Evolutionary conservation across 495 filamentous ascomycete species (phyloP).

Genomic region (Haplographium delicatum): DNA sequence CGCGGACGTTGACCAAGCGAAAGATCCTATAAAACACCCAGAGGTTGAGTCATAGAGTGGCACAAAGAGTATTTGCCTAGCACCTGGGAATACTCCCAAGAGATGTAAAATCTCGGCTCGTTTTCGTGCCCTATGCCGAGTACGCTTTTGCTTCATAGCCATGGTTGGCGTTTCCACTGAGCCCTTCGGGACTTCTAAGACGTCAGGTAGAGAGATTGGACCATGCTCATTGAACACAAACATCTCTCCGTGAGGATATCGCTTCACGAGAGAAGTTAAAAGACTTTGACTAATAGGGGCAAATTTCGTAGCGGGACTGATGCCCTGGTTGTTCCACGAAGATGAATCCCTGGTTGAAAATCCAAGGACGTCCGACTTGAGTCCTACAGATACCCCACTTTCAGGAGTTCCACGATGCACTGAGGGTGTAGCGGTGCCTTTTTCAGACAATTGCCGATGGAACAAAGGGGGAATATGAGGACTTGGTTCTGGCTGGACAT

Average conservation of each 20-base stretch:
- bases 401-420: background rate
- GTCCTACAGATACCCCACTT: background rate
- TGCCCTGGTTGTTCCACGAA: constrained; percentile 9
- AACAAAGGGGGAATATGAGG: background rate
- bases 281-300: constrained; percentile 16
- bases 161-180: constrained; percentile 14
- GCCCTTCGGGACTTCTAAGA: background rate
- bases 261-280: constrained; percentile 26
- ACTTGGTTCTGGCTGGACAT: constrained; percentile 5
- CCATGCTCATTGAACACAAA: constrained; percentile 34
- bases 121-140: constrained; percentile 9
- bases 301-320: background rate
- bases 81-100: constrained; percentile 9
- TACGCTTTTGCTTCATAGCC: constrained; percentile 15
- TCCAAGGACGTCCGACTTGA: constrained; percentile 16
- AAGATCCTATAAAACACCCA: constrained; percentile 26
- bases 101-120: constrained; percentile 9
- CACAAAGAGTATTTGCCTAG: constrained; percentile 14
- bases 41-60: constrained; percentile 16
- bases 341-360: constrained; percentile 8
- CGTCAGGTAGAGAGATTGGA: constrained; percentile 16
- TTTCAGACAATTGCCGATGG: background rate
- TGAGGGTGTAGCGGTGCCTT: background rate
- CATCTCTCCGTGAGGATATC: constrained; percentile 33
- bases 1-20: constrained; percentile 52